A percentile compares a stretch with the other conserved stretches of the same genome.
phyloP scores from a whole-genome alignment of 2,329 filamentous ascomycete species.

The Nemania diffusa region DNA sequence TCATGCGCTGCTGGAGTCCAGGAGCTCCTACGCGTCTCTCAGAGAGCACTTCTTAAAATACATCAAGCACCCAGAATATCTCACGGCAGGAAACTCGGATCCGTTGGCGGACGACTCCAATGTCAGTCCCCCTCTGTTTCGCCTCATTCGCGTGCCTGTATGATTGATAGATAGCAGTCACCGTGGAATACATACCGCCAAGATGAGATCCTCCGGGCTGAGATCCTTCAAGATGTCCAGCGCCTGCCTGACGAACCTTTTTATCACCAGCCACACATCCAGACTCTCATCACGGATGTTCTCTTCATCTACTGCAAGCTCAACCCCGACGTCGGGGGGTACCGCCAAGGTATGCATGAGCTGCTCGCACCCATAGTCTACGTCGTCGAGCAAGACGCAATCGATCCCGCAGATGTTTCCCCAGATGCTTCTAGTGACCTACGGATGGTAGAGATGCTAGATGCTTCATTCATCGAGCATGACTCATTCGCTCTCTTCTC shows the following conservation, averaged over 20 bases:
- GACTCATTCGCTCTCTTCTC: slow-evolving; percentile 90
- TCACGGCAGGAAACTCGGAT: slow-evolving; percentile 76
- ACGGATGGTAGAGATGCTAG: slow-evolving; percentile 73
- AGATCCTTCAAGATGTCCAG: slow-evolving; percentile 95
- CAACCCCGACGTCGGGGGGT: slow-evolving; percentile 84
- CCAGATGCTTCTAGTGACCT: slow-evolving; percentile 56
- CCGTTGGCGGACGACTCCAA: slow-evolving; percentile 83
- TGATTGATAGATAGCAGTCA: slow-evolving; percentile 66
- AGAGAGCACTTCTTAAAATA: slow-evolving; percentile 81
- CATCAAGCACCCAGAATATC: slow-evolving; percentile 84
- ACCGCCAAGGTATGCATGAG: slow-evolving; percentile 99
- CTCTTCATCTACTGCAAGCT: slow-evolving; percentile 96
- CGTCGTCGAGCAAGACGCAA: slow-evolving; percentile 83
- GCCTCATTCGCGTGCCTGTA: neutral
- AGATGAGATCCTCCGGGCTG: slow-evolving; percentile 84
- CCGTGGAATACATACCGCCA: slow-evolving; percentile 89
- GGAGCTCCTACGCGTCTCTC: slow-evolving; percentile 78
- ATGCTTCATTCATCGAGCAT: slow-evolving; percentile 82
- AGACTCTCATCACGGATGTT: slow-evolving; percentile 85
- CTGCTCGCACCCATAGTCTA: slow-evolving; percentile 89
- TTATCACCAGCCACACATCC: slow-evolving; percentile 82
- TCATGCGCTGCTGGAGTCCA: slow-evolving; percentile 71
- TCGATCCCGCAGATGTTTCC: slow-evolving; percentile 61
- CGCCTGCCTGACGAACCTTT: slow-evolving; percentile 91
- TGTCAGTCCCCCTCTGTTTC: slow-evolving; percentile 50